phyloP scores from a whole-genome alignment of 1,284 basidiomycete genomes.

The Malassezia dermatis region DNA sequence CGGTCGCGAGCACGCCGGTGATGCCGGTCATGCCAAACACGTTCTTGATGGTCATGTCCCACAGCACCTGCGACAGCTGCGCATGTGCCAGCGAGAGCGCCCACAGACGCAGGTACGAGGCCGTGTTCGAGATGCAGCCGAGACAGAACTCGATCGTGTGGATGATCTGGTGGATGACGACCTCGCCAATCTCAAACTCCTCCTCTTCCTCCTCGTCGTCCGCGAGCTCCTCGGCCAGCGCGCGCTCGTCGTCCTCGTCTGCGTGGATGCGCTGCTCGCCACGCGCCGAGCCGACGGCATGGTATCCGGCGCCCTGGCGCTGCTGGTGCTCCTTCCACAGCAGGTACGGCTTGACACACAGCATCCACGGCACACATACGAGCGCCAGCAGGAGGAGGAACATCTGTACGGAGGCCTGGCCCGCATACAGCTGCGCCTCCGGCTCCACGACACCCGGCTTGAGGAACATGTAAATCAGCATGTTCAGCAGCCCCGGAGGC shows the following conservation, averaged over 20 bases:
- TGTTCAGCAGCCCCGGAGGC: slow-evolving; percentile 70
- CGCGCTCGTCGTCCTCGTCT: slow-evolving; percentile 25
- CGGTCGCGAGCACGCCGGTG: slow-evolving; percentile 55
- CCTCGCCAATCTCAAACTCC: slow-evolving; percentile 73
- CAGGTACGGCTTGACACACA: slow-evolving; percentile 86
- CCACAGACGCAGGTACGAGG: slow-evolving; percentile 97
- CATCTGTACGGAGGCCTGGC: slow-evolving; percentile 77
- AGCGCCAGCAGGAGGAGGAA: slow-evolving; percentile 68
- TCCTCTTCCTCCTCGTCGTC: slow-evolving; percentile 52
- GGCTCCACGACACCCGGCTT: slow-evolving; percentile 54
- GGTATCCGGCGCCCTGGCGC: slow-evolving; percentile 74
- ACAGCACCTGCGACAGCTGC: slow-evolving; percentile 78
- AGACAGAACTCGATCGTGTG: slow-evolving; percentile 72
- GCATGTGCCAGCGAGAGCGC: slow-evolving; percentile 95
- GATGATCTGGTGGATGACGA: slow-evolving; percentile 91
- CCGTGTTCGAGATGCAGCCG: slow-evolving; percentile 96
- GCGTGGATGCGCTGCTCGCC: slow-evolving; percentile 24
- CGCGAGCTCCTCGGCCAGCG: slow-evolving; percentile 13
- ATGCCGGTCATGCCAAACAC: slow-evolving; percentile 50
- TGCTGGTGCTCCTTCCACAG: slow-evolving; percentile 80
- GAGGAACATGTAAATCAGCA: slow-evolving; percentile 48
- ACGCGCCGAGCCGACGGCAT: slow-evolving; percentile 50
- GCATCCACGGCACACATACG: slow-evolving; percentile 90
- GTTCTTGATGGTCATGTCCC: slow-evolving; percentile 47
- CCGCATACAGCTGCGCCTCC: slow-evolving; percentile 65